phyloP scores from a whole-genome alignment of 1,284 basidiomycete species.

The Ceratobasidium sp. region DNA sequence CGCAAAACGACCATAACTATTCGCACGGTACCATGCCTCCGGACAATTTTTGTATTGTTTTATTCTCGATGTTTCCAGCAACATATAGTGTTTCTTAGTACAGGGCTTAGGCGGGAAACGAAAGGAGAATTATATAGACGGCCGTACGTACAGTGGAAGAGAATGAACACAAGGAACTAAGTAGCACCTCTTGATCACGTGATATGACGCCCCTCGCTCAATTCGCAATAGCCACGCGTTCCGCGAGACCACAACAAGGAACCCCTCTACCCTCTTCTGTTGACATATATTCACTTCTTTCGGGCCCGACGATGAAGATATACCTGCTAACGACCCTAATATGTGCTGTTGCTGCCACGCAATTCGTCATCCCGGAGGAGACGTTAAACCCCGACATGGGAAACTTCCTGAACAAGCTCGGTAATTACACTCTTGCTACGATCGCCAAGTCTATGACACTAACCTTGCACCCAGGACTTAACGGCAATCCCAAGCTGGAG shows the following conservation, averaged over 20 bases:
- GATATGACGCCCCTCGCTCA: neutral
- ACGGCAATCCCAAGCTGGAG: neutral
- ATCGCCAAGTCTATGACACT: neutral
- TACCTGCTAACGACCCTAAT: neutral
- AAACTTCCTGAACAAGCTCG: conserved; percentile 3
- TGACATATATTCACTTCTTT: neutral
- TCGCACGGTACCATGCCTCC: no score
- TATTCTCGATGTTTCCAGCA: neutral
- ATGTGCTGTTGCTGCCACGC: neutral
- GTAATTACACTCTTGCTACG: neutral
- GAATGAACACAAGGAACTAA: neutral
- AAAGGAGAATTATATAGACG: no score
- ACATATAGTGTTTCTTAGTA: neutral
- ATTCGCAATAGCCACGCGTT: neutral
- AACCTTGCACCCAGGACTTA: conserved; percentile 5
- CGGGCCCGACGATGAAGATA: neutral
- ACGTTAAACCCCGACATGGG: neutral
- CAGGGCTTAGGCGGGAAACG: neutral
- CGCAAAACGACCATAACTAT: neutral
- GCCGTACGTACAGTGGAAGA: no score
- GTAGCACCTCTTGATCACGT: neutral
- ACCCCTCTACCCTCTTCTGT: neutral
- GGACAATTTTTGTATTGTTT: neutral
- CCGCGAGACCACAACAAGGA: neutral
- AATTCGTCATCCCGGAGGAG: neutral